These are phyloP conservation scores for Parastagonospora avenae DNA, from an alignment of 2,329 filamentous ascomycete genomes.

Conservation along the genomic window DNA sequence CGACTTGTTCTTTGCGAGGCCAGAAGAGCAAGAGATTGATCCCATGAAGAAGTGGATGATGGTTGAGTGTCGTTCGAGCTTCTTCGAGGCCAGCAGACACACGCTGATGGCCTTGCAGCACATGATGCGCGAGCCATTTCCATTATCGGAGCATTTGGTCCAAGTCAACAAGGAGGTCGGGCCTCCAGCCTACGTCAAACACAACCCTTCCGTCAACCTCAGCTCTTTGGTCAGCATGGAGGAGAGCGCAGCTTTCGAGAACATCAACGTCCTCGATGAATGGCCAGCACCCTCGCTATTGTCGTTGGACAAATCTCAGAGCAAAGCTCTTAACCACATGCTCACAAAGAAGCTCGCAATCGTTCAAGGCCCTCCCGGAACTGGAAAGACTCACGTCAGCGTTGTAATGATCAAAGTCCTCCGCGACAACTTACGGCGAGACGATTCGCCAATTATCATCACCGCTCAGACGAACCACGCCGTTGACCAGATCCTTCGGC, in stretches of 20 bases:
- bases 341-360: slow-evolving; percentile 74
- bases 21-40: slow-evolving; percentile 69
- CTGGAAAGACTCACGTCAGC: slow-evolving; percentile 82
- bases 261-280: slow-evolving; percentile 59
- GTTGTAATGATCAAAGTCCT: slow-evolving; percentile 71
- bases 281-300: slow-evolving; percentile 58
- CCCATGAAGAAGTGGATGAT: slow-evolving; percentile 74
- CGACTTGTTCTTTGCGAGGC: slow-evolving; percentile 72
- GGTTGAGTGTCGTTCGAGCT: slow-evolving; percentile 75
- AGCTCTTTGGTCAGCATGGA: slow-evolving; percentile 50
- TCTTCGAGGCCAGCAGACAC: slow-evolving; percentile 78
- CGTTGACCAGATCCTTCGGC: slow-evolving; percentile 76
- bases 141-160: slow-evolving; percentile 67
- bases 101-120: slow-evolving; percentile 75
- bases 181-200: slow-evolving; percentile 59
- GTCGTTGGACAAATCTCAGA: slow-evolving; percentile 73
- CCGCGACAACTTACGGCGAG: slow-evolving; percentile 60
- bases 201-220: slow-evolving; percentile 58
- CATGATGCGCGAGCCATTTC: slow-evolving; percentile 63
- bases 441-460: slow-evolving; percentile 72
- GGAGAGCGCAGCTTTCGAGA: slow-evolving; percentile 47
- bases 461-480: slow-evolving; percentile 91
- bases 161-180: slow-evolving; percentile 52
- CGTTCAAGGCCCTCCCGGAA: slow-evolving; percentile 81
- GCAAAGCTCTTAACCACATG: slow-evolving; percentile 70